phyloP scores from a whole-genome alignment of 2,329 filamentous ascomycete species.

The Rutstroemia sydowiana region DNA sequence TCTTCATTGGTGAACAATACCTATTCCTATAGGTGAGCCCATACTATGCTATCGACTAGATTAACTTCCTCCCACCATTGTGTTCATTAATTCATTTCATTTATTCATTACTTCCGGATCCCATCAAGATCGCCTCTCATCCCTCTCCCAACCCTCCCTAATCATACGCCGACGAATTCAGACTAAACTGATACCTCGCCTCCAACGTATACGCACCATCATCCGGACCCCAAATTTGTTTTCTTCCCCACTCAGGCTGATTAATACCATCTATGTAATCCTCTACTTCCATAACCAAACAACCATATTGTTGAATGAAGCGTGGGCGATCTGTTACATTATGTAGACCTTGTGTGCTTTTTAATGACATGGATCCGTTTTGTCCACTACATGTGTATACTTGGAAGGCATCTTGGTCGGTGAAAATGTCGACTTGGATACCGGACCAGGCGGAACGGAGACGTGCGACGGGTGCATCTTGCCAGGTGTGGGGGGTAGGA shows the following conservation, averaged over 20 bases:
- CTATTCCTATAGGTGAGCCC: too few species aligned
- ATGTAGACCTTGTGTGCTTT: conserved; percentile 60
- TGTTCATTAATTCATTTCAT: too few species aligned
- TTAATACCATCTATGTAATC: conserved; percentile 95
- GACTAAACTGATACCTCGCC: conserved; percentile 50
- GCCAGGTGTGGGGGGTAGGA: conserved; percentile 56
- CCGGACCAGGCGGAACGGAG: conserved; percentile 70
- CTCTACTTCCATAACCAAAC: conserved; percentile 84
- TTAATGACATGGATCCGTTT: conserved; percentile 63
- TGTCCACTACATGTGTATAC: conserved; percentile 77
- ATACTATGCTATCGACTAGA: too few species aligned
- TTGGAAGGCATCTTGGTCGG: conserved; percentile 82
- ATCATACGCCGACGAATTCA: conserved; percentile 19
- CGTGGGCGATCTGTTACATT: conserved; percentile 48
- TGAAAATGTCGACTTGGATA: conserved; percentile 73
- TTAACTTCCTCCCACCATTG: too few species aligned
- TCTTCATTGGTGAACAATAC: too few species aligned
- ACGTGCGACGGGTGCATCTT: conserved; percentile 52
- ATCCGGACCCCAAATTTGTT: conserved; percentile 53
- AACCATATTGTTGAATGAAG: conserved; percentile 68
- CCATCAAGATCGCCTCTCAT: conserved; percentile 16
- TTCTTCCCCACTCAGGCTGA: conserved; percentile 78
- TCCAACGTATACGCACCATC: conserved; percentile 55
- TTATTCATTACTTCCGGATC: too few species aligned
- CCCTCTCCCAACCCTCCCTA: conserved; percentile 9